Conservation (phyloP, 2,329 filamentous ascomycete genomes). For the Graphilbum fragrans region DNA sequence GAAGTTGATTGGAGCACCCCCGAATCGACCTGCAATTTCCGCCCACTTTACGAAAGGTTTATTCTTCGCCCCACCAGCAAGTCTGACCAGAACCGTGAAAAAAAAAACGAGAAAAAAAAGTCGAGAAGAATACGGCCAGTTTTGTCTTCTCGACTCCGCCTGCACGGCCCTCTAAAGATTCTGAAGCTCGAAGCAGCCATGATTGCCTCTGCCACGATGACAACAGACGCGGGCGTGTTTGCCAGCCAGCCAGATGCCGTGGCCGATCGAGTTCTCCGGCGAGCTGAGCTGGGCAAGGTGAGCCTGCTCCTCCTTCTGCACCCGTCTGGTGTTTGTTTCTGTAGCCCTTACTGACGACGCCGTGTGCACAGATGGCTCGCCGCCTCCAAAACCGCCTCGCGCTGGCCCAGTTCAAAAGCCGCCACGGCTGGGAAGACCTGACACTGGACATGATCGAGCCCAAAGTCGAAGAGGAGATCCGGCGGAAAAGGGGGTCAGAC, state of each 20-base stretch:
- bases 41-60: conserved; percentile 8
- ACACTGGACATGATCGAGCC: conserved; percentile 79
- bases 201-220: conserved; percentile 8
- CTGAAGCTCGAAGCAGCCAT: conserved; percentile 1
- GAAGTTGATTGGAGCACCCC: conserved; percentile 14
- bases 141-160: not conserved
- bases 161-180: no score
- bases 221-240: conserved; percentile 22
- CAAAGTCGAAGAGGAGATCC: conserved; percentile 66
- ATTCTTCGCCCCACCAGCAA: conserved; percentile 7
- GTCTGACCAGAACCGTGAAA: not conserved
- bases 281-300: conserved; percentile 67
- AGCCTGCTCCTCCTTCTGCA: not conserved
- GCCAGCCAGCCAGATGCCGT: conserved; percentile 53
- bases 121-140: not conserved
- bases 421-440: conserved; percentile 88
- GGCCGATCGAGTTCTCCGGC: conserved; percentile 56
- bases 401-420: conserved; percentile 92
- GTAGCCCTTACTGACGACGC: not conserved
- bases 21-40: conserved; percentile 19
- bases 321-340: not conserved
- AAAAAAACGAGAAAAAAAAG: not conserved
- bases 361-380: conserved; percentile 62
- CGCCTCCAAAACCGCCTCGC: conserved; percentile 88
- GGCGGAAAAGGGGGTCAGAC: conserved; percentile 55